Percentiles rank a stretch among this genome's conserved stretches.
Evolutionary conservation across 306 rosid genomes (phyloP).

Genomic region (Calophaca sinica): DNA sequence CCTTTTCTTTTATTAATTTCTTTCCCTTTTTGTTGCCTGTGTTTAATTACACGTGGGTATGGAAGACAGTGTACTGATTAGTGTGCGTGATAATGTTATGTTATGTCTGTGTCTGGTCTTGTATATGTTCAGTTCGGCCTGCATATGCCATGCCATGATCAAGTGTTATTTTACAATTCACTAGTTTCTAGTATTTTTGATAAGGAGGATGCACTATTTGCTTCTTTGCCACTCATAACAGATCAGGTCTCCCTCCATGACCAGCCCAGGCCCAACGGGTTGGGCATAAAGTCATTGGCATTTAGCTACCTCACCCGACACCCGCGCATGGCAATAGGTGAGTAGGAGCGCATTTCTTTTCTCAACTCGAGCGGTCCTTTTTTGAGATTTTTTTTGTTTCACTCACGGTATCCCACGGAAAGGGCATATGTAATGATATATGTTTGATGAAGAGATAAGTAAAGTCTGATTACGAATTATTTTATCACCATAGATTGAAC

Average conservation of each 20-base stretch:
- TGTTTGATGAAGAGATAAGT: too few relatives aligned
- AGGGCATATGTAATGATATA: too few relatives aligned
- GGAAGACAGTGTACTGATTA: background rate
- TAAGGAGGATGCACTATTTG: background rate
- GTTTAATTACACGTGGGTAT: conserved; percentile 14
- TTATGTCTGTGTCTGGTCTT: background rate
- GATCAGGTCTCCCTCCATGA: background rate
- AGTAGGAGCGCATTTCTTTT: too few relatives aligned
- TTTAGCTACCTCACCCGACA: too few relatives aligned
- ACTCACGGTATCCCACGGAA: too few relatives aligned
- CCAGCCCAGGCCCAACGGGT: too few relatives aligned
- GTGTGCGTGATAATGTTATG: background rate
- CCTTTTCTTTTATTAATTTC: background rate
- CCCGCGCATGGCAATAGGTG: too few relatives aligned
- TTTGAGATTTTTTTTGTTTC: too few relatives aligned
- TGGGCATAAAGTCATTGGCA: too few relatives aligned
- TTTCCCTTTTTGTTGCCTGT: background rate
- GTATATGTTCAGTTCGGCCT: background rate
- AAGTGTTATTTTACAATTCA: background rate
- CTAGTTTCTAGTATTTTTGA: background rate
- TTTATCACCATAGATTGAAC: too few relatives aligned
- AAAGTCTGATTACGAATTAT: too few relatives aligned
- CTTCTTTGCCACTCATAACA: background rate
- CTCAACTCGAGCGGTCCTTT: too few relatives aligned
- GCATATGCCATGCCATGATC: background rate